These are phyloP conservation scores for Pichia sp. DNA, from an alignment of 1,139 yeast genomes.

Conservation along the genomic window DNA sequence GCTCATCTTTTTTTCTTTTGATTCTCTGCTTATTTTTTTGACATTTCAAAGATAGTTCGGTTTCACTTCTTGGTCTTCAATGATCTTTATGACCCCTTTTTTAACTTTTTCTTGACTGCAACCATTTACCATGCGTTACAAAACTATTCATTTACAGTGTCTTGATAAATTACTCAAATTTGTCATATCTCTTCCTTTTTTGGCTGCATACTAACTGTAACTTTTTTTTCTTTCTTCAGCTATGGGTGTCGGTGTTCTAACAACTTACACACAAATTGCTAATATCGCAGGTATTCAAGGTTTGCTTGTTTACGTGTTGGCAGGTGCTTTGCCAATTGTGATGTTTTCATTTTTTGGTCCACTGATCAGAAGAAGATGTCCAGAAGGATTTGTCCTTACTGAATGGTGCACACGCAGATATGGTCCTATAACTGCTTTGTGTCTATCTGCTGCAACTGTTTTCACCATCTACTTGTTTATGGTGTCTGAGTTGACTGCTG, in stretches of 20 bases:
- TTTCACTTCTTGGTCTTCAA: neutral
- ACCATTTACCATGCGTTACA: neutral
- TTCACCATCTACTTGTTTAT: slow-evolving; percentile 82
- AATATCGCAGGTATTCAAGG: slow-evolving; percentile 87
- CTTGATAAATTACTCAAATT: neutral
- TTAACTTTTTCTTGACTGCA: neutral
- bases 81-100: neutral
- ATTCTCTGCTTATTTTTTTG: neutral
- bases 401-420: slow-evolving; percentile 88
- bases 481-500: slow-evolving; percentile 82
- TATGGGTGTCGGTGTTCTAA: slow-evolving; percentile 84
- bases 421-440: slow-evolving; percentile 68
- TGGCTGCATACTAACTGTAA: slow-evolving; percentile 12
- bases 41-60: too few relatives aligned
- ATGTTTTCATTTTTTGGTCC: slow-evolving; percentile 84
- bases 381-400: slow-evolving; percentile 88
- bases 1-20: neutral
- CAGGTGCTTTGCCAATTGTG: slow-evolving; percentile 80
- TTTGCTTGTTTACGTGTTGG: slow-evolving; percentile 70
- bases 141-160: slow-evolving; percentile 4
- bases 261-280: slow-evolving; percentile 84
- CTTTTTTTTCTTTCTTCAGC: slow-evolving; percentile 41
- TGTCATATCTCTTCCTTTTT: neutral
- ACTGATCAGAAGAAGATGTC: slow-evolving; percentile 68
- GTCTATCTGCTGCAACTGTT: slow-evolving; percentile 75